Base-by-base conservation (phyloP, 768 basidiomycete species). In the Auriculariales sp. region DNA sequence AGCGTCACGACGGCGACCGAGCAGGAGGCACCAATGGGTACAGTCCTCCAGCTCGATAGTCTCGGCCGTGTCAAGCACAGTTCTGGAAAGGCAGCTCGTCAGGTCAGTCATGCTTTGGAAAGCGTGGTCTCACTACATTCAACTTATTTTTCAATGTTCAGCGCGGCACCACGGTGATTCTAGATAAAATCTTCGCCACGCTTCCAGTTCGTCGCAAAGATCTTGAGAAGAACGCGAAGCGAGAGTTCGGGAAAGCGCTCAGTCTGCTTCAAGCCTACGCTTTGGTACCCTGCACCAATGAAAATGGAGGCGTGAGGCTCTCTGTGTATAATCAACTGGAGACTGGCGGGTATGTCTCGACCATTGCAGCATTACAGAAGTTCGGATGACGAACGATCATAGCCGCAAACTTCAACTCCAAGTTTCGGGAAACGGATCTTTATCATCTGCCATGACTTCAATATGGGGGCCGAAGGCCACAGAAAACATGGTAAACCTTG, bases 191-290 rank as follows among this genome's bases (percentile, higher is more conserved):
- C 1, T 98, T 98, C 64, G 67, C 70, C 4, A 75, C 85, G 1
- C 71, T 97, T 0, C 90, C 95, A 1, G 95, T 99, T 4, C 76
- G 94, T 3, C 72, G 90, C 4, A 93, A 93, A 62, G 95, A 98
- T 57, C 74, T 97, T 28, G 82, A 90, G 59, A 70, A 88, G 49
- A 92, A 94, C 56, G 70, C 73, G 1, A 97, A 94, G 61, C 78
- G 91, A 34, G 94, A 98, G 57, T 93, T 85, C 58, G 78, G 68
- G 3, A 95, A 95, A 58, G 84, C 86, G 1, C 61, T 97, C n/a
- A 68, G 74, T 4, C 67, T 95, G 14, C 64, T 98, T 34, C 78
- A 82, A 42, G 90, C 87, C 0, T 99, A 98, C 63, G 93, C 92
- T 0, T 69, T 99, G 3, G 81, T 88, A 0, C 89, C 88, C 0